Evolutionary conservation across 208 protist species (phyloP).

Genomic region (Novymonas esmeraldas): DNA sequence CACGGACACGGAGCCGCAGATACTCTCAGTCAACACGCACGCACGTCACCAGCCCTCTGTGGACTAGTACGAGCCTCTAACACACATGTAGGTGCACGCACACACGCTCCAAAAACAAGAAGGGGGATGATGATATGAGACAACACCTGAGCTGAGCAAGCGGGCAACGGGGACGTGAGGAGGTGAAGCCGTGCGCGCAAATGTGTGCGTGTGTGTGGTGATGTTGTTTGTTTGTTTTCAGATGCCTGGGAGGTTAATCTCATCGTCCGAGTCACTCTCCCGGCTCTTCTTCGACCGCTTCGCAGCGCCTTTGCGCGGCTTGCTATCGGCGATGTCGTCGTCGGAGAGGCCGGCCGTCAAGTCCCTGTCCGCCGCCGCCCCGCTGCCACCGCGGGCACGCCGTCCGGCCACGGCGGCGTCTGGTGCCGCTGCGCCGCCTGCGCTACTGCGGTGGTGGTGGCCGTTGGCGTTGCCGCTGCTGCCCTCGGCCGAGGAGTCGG

Average conservation of each 20-base stretch:
- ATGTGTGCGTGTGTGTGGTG: too few species aligned
- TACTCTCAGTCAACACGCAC: too few species aligned
- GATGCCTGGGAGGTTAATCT: slow-evolving; percentile 81
- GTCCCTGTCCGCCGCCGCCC: slow-evolving; percentile 27
- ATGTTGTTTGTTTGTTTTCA: slow-evolving; percentile 16
- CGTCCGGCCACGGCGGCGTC: slow-evolving; percentile 31
- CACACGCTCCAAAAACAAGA: too few species aligned
- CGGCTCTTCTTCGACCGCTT: slow-evolving; percentile 38
- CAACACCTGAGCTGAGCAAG: too few species aligned
- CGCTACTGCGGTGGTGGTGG: slow-evolving; percentile 13
- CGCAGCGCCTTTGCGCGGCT: slow-evolving; percentile 11
- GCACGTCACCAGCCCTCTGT: too few species aligned
- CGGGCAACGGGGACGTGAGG: too few species aligned
- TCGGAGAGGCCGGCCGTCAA: slow-evolving; percentile 42
- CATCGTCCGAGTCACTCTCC: slow-evolving; percentile 63
- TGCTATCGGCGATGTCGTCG: slow-evolving; percentile 37
- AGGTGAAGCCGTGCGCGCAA: too few species aligned
- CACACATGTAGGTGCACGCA: too few species aligned
- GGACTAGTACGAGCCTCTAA: too few species aligned
- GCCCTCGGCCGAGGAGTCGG: slow-evolving; percentile 23
- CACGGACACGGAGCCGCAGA: not conserved
- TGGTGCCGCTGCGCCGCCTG: slow-evolving; percentile 13
- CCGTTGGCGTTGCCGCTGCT: slow-evolving; percentile 9
- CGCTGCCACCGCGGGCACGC: slow-evolving; percentile 23
- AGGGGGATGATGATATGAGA: too few species aligned